Conservation (phyloP, 495 filamentous ascomycete species). For the Aspergillus bridgeri region DNA sequence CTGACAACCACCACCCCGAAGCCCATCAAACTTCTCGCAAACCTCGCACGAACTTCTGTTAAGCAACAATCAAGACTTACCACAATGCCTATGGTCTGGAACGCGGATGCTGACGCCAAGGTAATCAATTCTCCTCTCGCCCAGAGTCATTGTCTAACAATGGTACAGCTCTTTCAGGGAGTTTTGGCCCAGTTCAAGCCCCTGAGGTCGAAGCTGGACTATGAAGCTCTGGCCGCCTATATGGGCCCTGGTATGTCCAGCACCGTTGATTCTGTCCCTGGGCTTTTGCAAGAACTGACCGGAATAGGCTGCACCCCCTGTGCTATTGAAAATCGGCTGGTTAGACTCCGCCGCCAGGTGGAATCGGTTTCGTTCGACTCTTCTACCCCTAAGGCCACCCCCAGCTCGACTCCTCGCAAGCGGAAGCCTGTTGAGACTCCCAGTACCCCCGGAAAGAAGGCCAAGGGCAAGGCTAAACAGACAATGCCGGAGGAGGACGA, state of each 20-base stretch:
- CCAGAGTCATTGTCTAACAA: not conserved
- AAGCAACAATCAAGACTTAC: not conserved
- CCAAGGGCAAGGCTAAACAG: not conserved
- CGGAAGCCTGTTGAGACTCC: not conserved
- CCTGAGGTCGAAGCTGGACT: not conserved
- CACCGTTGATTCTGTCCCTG: not conserved
- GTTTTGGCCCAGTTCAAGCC: not conserved
- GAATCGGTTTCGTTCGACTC: not conserved
- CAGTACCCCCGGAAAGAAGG: not conserved
- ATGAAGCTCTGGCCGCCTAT: not conserved
- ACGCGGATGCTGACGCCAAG: not conserved
- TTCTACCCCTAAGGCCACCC: not conserved
- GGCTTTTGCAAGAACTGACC: not conserved
- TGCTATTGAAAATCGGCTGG: constrained; percentile 1
- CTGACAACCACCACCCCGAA: no score
- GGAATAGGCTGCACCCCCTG: not conserved
- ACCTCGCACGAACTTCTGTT: no score
- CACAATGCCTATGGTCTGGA: not conserved
- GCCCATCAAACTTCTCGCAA: no score
- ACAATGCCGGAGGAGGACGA: not conserved
- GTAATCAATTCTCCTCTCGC: not conserved
- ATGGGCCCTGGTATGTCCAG: constrained; percentile 1
- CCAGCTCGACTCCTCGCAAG: not conserved
- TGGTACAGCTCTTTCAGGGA: not conserved
- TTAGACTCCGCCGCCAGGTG: not conserved